Evolutionary conservation across 1,139 yeast species (phyloP).

Genomic region (Arxiozyma slooffiae): DNA sequence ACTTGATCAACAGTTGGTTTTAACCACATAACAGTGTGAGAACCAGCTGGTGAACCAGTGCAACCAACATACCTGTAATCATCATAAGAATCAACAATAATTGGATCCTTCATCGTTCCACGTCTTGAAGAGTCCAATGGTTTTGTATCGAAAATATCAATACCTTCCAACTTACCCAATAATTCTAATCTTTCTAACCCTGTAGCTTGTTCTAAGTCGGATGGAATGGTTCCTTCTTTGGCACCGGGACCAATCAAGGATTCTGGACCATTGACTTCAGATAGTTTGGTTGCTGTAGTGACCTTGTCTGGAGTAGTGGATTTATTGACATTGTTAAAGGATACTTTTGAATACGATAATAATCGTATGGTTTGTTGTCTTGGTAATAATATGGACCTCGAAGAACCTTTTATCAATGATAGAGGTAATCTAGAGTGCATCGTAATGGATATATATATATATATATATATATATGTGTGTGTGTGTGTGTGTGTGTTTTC

Average conservation of each 20-base stretch:
- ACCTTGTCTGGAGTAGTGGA: slow-evolving; percentile 13
- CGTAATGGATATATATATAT: no score
- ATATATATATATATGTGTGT: no score
- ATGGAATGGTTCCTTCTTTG: slow-evolving; percentile 70
- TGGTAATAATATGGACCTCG: background rate
- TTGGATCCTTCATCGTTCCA: slow-evolving; percentile 85
- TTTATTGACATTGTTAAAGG: background rate
- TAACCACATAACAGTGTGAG: slow-evolving; percentile 89
- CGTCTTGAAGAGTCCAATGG: slow-evolving; percentile 80
- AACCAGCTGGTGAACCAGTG: slow-evolving; percentile 90
- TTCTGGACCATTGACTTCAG: slow-evolving; percentile 73
- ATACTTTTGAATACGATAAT: background rate
- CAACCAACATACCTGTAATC: slow-evolving; percentile 95
- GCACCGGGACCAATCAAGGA: slow-evolving; percentile 90
- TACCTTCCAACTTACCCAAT: slow-evolving; percentile 91
- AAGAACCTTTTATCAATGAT: background rate
- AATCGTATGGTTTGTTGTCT: background rate
- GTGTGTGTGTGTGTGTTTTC: background rate
- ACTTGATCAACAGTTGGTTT: slow-evolving; percentile 75
- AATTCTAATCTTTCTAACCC: slow-evolving; percentile 96
- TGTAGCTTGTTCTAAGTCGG: slow-evolving; percentile 92
- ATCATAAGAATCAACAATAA: slow-evolving; percentile 80
- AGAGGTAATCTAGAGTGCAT: background rate
- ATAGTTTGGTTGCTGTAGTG: slow-evolving; percentile 51
- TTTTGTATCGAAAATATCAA: slow-evolving; percentile 86